Conservation (phyloP, 2,329 filamentous ascomycete genomes). For the Lasiodiplodia gonubiensis region DNA sequence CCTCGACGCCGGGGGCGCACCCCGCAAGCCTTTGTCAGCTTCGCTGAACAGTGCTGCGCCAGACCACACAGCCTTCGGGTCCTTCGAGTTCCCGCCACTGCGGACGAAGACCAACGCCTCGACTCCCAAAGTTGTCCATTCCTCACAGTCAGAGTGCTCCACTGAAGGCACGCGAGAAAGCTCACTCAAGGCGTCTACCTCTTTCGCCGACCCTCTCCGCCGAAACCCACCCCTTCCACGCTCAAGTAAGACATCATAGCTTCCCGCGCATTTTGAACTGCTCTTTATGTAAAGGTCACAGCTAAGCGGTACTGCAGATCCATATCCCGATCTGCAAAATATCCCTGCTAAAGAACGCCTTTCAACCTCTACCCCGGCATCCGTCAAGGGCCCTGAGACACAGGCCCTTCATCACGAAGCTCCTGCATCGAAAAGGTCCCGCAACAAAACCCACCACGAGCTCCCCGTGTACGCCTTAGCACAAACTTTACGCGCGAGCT, state of each 20-base stretch:
- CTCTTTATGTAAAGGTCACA: background rate
- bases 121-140: background rate
- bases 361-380: background rate
- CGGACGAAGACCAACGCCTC: background rate
- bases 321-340: background rate
- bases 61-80: background rate
- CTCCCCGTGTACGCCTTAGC: slow-evolving; percentile 9
- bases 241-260: background rate
- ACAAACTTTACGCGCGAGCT: slow-evolving; percentile 24
- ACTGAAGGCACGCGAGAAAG: background rate
- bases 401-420: background rate
- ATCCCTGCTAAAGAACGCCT: background rate
- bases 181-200: background rate
- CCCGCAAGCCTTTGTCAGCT: background rate
- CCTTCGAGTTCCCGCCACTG: background rate
- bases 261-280: background rate
- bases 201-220: background rate
- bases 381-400: background rate
- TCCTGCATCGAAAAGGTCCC: background rate
- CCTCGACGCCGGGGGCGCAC: background rate
- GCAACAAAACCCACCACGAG: background rate
- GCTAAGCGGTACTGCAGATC: background rate
- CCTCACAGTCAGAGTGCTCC: background rate
- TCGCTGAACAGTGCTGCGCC: background rate
- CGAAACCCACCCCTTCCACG: background rate